These are phyloP conservation scores for Arthrobotrys iridis DNA, from an alignment of 2,329 filamentous ascomycete genomes.

Conservation along the genomic window DNA sequence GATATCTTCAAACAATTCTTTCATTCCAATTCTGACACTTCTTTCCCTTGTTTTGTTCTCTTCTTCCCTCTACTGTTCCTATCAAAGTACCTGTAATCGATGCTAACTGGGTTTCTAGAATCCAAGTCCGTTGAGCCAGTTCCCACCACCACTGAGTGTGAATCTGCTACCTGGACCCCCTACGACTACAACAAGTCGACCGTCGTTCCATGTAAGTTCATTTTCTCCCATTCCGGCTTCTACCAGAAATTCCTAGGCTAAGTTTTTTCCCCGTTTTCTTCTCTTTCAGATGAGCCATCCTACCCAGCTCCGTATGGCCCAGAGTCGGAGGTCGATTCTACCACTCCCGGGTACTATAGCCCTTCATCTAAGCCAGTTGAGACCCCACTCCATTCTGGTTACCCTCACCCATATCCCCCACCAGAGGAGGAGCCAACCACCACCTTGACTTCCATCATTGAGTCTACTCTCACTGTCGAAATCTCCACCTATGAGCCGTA, in stretches of 20 bases:
- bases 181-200: slow-evolving; percentile 43
- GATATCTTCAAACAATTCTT: background rate
- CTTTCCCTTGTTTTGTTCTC: background rate
- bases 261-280: background rate
- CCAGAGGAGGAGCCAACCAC: slow-evolving; percentile 43
- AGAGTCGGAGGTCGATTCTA: slow-evolving; percentile 26
- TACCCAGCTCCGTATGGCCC: slow-evolving; percentile 17
- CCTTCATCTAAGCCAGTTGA: slow-evolving; percentile 32
- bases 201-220: slow-evolving; percentile 42
- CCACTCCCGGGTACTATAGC: background rate
- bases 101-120: slow-evolving; percentile 26
- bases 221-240: background rate
- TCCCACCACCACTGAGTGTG: slow-evolving; percentile 46
- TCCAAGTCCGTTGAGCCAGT: slow-evolving; percentile 27
- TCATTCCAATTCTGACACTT: background rate
- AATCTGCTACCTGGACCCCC: slow-evolving; percentile 38
- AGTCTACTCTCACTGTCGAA: slow-evolving; percentile 40
- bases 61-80: background rate
- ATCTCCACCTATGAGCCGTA: slow-evolving; percentile 22
- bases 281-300: slow-evolving; percentile 23
- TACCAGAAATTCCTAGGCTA: background rate
- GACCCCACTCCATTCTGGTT: slow-evolving; percentile 28
- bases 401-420: slow-evolving; percentile 24
- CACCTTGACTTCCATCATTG: slow-evolving; percentile 42
- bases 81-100: background rate